A percentile compares a stretch with the other conserved stretches of the same genome.
Evolutionary conservation across 1,284 basidiomycete species (phyloP).

Genomic region (Volvariella surrecta): DNA sequence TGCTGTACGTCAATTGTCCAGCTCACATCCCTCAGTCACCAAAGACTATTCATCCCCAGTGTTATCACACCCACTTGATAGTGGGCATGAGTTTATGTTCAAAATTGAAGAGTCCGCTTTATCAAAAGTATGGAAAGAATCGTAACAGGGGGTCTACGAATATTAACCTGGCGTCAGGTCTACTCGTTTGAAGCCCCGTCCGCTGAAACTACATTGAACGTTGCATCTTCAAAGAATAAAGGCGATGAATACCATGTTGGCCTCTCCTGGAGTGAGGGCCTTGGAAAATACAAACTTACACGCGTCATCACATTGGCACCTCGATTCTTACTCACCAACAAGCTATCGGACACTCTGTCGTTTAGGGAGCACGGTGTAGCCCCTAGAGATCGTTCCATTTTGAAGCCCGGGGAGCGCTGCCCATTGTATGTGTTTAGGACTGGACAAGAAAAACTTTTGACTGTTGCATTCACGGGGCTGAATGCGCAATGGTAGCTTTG

Average conservation of each 20-base stretch:
- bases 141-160: not conserved
- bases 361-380: constrained; percentile 82
- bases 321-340: constrained; percentile 88
- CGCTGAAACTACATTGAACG: constrained; percentile 81
- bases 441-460: constrained; percentile 66
- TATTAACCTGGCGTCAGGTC: constrained; percentile 30
- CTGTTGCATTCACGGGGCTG: constrained; percentile 79
- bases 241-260: constrained; percentile 84
- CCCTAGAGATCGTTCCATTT: constrained; percentile 58
- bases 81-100: constrained; percentile 82
- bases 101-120: constrained; percentile 83
- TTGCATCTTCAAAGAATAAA: constrained; percentile 60
- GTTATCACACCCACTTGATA: constrained; percentile 80
- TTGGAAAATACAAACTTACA: constrained; percentile 94
- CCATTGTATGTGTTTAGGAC: constrained; percentile 67
- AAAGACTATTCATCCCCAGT: constrained; percentile 50
- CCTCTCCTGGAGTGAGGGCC: constrained; percentile 87
- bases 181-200: constrained; percentile 87
- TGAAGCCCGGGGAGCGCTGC: constrained; percentile 63
- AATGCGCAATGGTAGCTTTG: constrained; percentile 71
- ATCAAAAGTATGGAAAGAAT: constrained; percentile 63
- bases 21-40: constrained; percentile 1
- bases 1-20: constrained; percentile 53
- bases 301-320: constrained; percentile 93
- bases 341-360: constrained; percentile 59